These are phyloP conservation scores for Talaromyces ruber DNA, from an alignment of 495 filamentous ascomycete genomes.

Conservation along the genomic window DNA sequence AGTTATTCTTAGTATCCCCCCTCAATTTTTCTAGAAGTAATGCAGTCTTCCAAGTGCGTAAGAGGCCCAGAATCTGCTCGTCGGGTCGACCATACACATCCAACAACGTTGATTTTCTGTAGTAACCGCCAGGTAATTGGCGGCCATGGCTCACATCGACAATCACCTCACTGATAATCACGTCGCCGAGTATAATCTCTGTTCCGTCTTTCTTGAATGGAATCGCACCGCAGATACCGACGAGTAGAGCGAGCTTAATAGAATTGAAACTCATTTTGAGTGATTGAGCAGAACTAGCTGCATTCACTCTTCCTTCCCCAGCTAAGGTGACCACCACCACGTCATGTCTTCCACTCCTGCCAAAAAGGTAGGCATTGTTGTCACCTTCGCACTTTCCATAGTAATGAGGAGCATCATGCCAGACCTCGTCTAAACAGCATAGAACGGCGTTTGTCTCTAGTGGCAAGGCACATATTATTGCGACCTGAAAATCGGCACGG, in stretches of 20 bases:
- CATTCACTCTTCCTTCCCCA: constrained; percentile 13
- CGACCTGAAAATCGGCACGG: constrained; percentile 16
- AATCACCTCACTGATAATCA: constrained; percentile 28
- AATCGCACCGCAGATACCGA: constrained; percentile 22
- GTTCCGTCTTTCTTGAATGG: constrained; percentile 10
- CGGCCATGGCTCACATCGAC: constrained; percentile 27
- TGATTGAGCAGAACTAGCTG: constrained; percentile 11
- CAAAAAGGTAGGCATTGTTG: constrained; percentile 17
- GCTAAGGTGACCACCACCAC: constrained; percentile 18
- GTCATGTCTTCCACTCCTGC: constrained; percentile 14
- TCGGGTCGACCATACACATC: constrained; percentile 17
- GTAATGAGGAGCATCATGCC: neutral
- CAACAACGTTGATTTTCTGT: constrained; percentile 13
- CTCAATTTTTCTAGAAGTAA: neutral
- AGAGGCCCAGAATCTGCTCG: constrained; percentile 20
- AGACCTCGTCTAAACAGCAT: constrained; percentile 19
- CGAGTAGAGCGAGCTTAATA: constrained; percentile 16
- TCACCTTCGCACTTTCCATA: constrained; percentile 14
- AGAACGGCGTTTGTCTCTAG: constrained; percentile 20
- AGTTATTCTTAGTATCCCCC: neutral
- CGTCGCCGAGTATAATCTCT: constrained; percentile 31
- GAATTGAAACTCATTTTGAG: constrained; percentile 11
- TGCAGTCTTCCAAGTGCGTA: constrained; percentile 4
- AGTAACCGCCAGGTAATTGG: constrained; percentile 13
- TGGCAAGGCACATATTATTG: constrained; percentile 19